phyloP scores from a whole-genome alignment of 2,329 filamentous ascomycete species.

The Microdochium paspali region DNA sequence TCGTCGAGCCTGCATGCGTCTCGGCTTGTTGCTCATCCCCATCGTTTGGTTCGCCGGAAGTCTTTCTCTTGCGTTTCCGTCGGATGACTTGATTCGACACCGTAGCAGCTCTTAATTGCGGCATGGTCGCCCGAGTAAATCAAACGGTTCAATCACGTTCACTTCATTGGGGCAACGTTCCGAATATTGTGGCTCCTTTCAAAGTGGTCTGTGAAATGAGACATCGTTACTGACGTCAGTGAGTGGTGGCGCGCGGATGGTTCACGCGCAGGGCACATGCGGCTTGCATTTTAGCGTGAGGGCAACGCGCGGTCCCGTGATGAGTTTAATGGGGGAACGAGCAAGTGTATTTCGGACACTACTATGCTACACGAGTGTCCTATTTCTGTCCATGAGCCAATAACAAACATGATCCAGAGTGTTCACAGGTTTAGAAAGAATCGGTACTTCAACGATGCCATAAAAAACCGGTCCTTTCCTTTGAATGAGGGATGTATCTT shows the following conservation, averaged over 20 bases:
- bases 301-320: background rate
- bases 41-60: conserved; percentile 11
- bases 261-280: background rate
- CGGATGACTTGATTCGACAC: conserved; percentile 28
- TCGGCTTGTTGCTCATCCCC: conserved; percentile 2
- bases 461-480: too few relatives aligned
- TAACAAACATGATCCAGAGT: too few relatives aligned
- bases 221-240: background rate
- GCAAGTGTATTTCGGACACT: too few relatives aligned
- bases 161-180: too few relatives aligned
- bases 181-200: too few relatives aligned
- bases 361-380: too few relatives aligned
- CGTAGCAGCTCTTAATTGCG: conserved; percentile 35
- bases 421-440: too few relatives aligned
- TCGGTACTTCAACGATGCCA: too few relatives aligned
- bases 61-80: conserved; percentile 27
- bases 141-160: too few relatives aligned
- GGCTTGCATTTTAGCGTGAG: background rate
- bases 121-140: conserved; percentile 23
- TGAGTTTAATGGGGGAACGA: background rate
- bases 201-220: background rate
- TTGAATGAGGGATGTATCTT: too few relatives aligned
- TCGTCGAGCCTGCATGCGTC: conserved; percentile 1
- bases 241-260: background rate
- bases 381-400: too few relatives aligned